These are phyloP conservation scores for Alternaria viburni DNA, from an alignment of 2,329 filamentous ascomycete genomes.

Conservation along the genomic window DNA sequence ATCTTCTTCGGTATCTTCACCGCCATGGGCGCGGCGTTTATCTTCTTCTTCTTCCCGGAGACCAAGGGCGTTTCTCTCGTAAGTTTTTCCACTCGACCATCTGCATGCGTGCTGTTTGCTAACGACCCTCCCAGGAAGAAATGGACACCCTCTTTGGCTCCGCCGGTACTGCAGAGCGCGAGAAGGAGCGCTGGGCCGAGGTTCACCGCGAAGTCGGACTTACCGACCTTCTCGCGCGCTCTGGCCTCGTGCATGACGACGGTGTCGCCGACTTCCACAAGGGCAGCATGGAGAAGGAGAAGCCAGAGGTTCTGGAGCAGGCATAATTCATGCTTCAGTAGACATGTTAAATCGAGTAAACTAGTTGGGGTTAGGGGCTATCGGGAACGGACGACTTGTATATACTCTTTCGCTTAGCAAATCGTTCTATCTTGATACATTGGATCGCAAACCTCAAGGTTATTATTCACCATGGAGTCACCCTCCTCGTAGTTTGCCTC, in stretches of 20 bases:
- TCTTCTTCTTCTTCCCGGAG: conserved; percentile 61
- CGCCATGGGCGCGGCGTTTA: conserved; percentile 64
- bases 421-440: not conserved
- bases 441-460: not conserved
- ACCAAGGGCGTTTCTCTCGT: conserved; percentile 58
- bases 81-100: conserved; percentile 52
- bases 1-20: conserved; percentile 74
- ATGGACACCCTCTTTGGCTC: conserved; percentile 73
- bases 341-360: too few relatives aligned
- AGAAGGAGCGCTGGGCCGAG: conserved; percentile 72
- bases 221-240: conserved; percentile 38
- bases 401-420: conserved; percentile 4
- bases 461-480: too few relatives aligned
- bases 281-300: conserved; percentile 17
- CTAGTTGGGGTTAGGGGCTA: too few relatives aligned
- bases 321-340: not conserved
- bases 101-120: not conserved
- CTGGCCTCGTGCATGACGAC: conserved; percentile 17
- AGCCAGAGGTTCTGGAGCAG: conserved; percentile 16
- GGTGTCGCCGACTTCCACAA: not conserved
- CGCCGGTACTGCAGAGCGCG: conserved; percentile 68
- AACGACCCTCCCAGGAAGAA: conserved; percentile 54
- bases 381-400: not conserved
- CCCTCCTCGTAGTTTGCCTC: conserved; percentile 16
- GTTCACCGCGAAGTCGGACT: conserved; percentile 75